A percentile compares a stretch with the other conserved stretches of the same genome.
Evolutionary conservation across 371 early-diverging fungal species (phyloP).

Genomic region (Mortierella sp.): DNA sequence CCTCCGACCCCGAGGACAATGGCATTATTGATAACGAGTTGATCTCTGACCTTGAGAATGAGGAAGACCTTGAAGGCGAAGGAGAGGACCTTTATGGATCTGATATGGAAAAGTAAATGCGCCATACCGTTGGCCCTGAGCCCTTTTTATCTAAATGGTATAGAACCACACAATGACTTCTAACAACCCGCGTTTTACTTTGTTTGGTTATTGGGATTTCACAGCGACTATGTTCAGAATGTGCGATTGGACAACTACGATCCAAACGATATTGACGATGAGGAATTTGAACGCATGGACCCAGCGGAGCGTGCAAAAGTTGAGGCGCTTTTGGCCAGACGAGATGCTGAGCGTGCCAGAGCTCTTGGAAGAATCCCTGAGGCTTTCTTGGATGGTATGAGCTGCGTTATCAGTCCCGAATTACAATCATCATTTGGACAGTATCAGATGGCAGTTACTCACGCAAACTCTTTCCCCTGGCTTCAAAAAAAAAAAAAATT

Average conservation of each 20-base stretch:
- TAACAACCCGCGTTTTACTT: background rate
- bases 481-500: background rate
- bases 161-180: slow-evolving; percentile 3
- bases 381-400: slow-evolving; percentile 85
- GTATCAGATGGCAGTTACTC: background rate
- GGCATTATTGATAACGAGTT: slow-evolving; percentile 43
- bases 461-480: too few relatives aligned
- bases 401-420: background rate
- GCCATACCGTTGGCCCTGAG: background rate
- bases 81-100: slow-evolving; percentile 90
- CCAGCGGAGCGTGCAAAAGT: slow-evolving; percentile 78
- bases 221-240: slow-evolving; percentile 84
- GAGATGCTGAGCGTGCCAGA: slow-evolving; percentile 85
- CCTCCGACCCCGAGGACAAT: slow-evolving; percentile 54
- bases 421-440: background rate
- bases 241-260: slow-evolving; percentile 87
- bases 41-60: slow-evolving; percentile 57
- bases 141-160: background rate
- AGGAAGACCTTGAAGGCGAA: slow-evolving; percentile 76
- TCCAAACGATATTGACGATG: slow-evolving; percentile 76
- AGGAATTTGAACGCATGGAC: slow-evolving; percentile 81
- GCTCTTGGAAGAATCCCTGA: slow-evolving; percentile 83
- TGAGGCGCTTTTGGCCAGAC: slow-evolving; percentile 83
- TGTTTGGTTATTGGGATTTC: background rate
- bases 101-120: slow-evolving; percentile 76